phyloP scores from a whole-genome alignment of 23 red algal species.

The Agarophyton chilense region DNA sequence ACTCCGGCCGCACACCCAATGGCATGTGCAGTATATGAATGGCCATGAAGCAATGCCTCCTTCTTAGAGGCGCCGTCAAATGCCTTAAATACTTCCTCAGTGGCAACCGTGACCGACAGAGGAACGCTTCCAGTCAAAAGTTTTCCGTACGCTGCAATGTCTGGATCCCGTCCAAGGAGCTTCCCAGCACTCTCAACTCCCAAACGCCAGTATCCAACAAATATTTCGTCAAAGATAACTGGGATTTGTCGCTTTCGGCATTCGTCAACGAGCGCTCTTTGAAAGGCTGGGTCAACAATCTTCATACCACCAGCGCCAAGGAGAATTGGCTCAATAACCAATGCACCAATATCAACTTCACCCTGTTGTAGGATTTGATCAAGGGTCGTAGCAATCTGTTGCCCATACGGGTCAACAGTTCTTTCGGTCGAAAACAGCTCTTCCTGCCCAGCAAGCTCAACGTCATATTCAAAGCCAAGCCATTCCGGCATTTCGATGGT shows the following conservation, averaged over 20 bases:
- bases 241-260: conserved; percentile 86
- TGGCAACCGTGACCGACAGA: conserved; percentile 83
- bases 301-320: conserved; percentile 98
- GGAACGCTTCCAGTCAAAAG: conserved; percentile 91
- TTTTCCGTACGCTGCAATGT: conserved; percentile 92
- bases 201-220: conserved; percentile 91
- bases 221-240: conserved; percentile 94
- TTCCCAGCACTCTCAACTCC: conserved; percentile 67
- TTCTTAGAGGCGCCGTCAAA: conserved; percentile 71
- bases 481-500: conserved; percentile 55
- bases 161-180: conserved; percentile 70
- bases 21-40: conserved; percentile 95
- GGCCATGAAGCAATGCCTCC: conserved; percentile 96
- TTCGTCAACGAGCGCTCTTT: conserved; percentile 70
- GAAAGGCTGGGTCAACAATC: conserved; percentile 87
- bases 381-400: conserved; percentile 40
- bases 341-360: conserved; percentile 67
- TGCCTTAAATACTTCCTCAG: conserved; percentile 78
- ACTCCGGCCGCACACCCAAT: conserved; percentile 89
- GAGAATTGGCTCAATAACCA: conserved; percentile 93
- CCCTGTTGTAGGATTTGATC: conserved; percentile 19
- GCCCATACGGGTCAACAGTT: conserved; percentile 17
- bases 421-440: conserved; percentile 47
- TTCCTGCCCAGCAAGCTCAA: neutral
- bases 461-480: conserved; percentile 2